Evolutionary conservation across 352 stramenopile genomes (phyloP), one percentile per base, ranked within the genome.

Genomic region (Globisporangium ultimum): DNA sequence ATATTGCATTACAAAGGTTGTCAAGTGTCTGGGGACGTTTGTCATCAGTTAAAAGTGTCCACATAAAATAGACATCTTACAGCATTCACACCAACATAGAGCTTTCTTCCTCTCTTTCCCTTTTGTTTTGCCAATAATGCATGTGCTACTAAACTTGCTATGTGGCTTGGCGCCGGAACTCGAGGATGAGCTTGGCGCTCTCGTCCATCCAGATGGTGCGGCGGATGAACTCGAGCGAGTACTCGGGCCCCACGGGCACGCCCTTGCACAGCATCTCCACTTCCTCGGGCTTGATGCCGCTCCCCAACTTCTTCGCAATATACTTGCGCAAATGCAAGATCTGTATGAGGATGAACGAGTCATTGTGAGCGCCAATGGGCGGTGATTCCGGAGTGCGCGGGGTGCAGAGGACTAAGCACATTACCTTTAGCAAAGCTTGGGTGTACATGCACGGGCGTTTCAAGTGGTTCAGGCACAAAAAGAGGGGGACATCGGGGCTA

Each of bases 151-250:
- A 28, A 40, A 1, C 20, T 46, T 8, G 21, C 42, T 53, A 64
- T 48, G 41, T 58, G 28, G 64, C 21, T 36, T 64, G 59, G 32
- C 73, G 75, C 18, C 74, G 67, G 55, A 81, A 90, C 60, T 90
- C 76, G 36, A 90, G 66, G 18, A 87, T 54, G 64, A 90, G 74
- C 32, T 74, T 77, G 24, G 62, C 51, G 38, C 12, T 45, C 2
- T 66, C 40, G 34, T 83, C 63, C 51, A 72, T 60, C 80, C 80
- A 90, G 14, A 72, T 69, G 36, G 78, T 88, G 42, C 76, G 76
- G 17, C 66, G 65, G n/a, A 90, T 74, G 47, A 90, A 90, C 49
- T 84, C 71, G 34, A 90, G 72, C 41, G 80, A 87, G 46, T 87
- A 78, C 48, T 90, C 80, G 5, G 71, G 61, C 1, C 80, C 78